Evolutionary conservation across 208 protist genomes (phyloP), one percentile per base, ranked within the genome.

Genomic region (Novymonas esmeraldas): DNA sequence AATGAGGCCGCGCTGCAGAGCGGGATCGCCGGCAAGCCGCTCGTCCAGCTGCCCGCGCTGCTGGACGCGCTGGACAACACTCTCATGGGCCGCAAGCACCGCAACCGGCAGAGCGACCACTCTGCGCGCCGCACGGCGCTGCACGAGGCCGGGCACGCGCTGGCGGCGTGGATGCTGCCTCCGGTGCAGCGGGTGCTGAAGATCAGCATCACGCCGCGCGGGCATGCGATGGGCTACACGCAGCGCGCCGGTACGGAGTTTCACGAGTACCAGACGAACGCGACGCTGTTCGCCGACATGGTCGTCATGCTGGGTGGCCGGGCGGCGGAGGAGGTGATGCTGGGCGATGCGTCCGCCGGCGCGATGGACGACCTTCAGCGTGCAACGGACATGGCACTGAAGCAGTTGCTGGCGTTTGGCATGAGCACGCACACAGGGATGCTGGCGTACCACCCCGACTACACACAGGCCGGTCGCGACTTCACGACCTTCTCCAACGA

Each of bases 1-100:
- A 99, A 99, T 73, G 98, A 99, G 79, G 97, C 97, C 22, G 97
- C 98, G 33, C 78, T 97, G 60, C 84, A 92, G 69, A 85, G 85
- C 48, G 87, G 84, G 50, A 92, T 96, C 57, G 82, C 81, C 0
- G 94, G 87, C 1, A 85, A 97, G 49, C 84, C 85, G 50, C 77
- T 90, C 18, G 84, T 92, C 49, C 76, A 82, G 45, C 78, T 93
- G 48, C 78, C 84, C 18, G 73, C 66, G 52, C 44, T 97, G 22
- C 48, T 85, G 22, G 92, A 95, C 51, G 89, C 92, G 16, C 57
- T 97, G 16, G 92, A 97, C 70, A 93, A 95, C 66, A 90, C 85
- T 2, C 62, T 95, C 13, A 79, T 97, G 45, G 89, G 89, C 1
- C 80, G 87, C 22, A 92, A 92, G 74, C 87, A 94, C 69, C 84